Conservation (phyloP, 73 alveolate genomes). For the Paramecium octaurelia region DNA sequence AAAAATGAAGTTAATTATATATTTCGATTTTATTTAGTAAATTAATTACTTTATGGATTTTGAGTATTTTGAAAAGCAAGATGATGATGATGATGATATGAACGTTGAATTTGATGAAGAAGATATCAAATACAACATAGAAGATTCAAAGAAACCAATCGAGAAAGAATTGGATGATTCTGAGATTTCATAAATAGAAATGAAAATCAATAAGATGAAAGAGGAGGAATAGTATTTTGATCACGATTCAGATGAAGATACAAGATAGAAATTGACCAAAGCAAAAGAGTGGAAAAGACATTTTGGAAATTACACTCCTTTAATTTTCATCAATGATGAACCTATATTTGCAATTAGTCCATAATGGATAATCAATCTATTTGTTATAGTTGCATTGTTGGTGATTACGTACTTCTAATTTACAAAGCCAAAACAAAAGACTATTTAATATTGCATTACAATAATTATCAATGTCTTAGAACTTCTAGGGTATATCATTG, state of each 20-base stretch:
- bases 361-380: neutral
- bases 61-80: neutral
- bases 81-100: conserved; percentile 35
- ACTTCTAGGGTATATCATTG: neutral
- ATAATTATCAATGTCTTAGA: neutral
- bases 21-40: neutral
- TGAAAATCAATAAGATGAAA: neutral
- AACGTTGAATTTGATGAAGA: conserved; percentile 26
- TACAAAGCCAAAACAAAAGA: neutral
- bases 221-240: neutral
- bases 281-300: neutral
- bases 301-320: neutral
- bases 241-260: neutral
- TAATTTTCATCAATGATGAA: conserved; percentile 6
- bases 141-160: conserved; percentile 18
- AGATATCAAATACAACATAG: neutral
- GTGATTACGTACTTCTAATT: neutral
- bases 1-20: neutral
- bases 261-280: neutral
- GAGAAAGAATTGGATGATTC: conserved; percentile 18
- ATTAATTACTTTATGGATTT: neutral
- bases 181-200: neutral
- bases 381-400: neutral
- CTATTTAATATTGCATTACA: neutral
- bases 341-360: neutral